Evolutionary conservation across 495 filamentous ascomycete species (phyloP).

Genomic region (Cairneyella variabilis): DNA sequence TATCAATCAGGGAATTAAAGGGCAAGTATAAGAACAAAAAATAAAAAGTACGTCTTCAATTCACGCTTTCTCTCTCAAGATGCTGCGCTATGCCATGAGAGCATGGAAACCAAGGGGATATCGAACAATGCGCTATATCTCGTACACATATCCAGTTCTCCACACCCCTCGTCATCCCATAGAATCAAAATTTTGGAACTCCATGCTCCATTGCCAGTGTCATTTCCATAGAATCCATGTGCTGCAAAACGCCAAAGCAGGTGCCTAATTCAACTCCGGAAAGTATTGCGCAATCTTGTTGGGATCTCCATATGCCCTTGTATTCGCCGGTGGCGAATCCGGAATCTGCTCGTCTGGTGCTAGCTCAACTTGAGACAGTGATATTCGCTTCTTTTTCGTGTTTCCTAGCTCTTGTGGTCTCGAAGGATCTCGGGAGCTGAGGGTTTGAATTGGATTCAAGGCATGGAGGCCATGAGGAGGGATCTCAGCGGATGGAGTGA

Average conservation of each 20-base stretch:
- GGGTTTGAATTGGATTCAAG: background rate
- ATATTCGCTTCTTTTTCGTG: slow-evolving; percentile 24
- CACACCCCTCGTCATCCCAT: too few species aligned
- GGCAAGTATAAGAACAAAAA: too few species aligned
- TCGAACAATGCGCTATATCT: too few species aligned
- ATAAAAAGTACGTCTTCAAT: too few species aligned
- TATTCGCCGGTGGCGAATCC: background rate
- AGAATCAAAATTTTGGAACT: too few species aligned
- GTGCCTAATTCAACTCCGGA: slow-evolving; percentile 24
- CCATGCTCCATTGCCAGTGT: background rate
- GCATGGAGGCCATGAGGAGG: slow-evolving; percentile 1
- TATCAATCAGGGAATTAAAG: too few species aligned
- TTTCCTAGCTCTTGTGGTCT: slow-evolving; percentile 22
- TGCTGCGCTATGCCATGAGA: too few species aligned
- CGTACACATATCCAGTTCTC: too few species aligned
- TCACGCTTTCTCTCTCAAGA: too few species aligned
- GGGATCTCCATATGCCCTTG: slow-evolving; percentile 22
- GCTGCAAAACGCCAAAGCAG: background rate
- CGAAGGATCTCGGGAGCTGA: slow-evolving; percentile 6
- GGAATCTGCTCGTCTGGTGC: background rate
- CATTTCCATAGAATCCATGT: too few species aligned
- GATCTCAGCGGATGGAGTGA: slow-evolving; percentile 3
- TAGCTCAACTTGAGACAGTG: background rate
- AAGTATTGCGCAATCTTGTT: slow-evolving; percentile 28
- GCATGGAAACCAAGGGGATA: too few species aligned